Evolutionary conservation across 2,329 filamentous ascomycete genomes (phyloP).

Genomic region (Diplodia corticola): DNA sequence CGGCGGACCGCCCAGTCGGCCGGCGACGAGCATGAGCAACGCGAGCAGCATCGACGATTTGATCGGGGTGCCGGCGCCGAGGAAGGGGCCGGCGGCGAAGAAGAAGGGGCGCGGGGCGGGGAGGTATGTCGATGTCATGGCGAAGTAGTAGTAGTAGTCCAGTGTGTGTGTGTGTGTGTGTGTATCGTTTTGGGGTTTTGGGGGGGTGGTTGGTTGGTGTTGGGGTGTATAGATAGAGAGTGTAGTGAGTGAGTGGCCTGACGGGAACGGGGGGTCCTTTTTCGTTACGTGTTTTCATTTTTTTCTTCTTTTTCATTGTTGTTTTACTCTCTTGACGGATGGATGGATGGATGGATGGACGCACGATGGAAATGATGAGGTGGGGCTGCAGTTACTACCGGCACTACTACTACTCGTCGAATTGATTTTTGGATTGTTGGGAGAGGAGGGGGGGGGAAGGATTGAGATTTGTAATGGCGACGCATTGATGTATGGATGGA

Average conservation of each 20-base stretch:
- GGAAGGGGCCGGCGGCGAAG: conserved; percentile 61
- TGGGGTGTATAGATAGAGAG: neutral
- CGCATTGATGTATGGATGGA: too few species aligned
- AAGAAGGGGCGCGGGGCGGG: conserved; percentile 72
- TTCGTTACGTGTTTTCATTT: neutral
- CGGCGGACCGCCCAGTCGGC: conserved; percentile 44
- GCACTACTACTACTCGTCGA: too few species aligned
- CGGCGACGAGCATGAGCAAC: conserved; percentile 80
- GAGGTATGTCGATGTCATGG: conserved; percentile 96
- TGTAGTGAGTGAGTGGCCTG: neutral
- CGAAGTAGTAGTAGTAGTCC: conserved; percentile 42
- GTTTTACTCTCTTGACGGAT: neutral
- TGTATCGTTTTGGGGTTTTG: neutral
- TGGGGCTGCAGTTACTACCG: too few species aligned
- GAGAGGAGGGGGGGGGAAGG: too few species aligned
- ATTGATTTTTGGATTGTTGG: too few species aligned
- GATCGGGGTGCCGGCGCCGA: conserved; percentile 69
- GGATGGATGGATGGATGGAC: neutral
- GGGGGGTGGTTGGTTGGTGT: too few species aligned
- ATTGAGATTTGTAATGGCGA: too few species aligned
- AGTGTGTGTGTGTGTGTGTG: neutral
- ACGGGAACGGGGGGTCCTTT: neutral
- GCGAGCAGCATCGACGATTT: conserved; percentile 95
- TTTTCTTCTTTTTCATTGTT: neutral
- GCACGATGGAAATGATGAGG: too few species aligned